Conservation (phyloP, 306 rosid genomes). For the Prunus mume region DNA sequence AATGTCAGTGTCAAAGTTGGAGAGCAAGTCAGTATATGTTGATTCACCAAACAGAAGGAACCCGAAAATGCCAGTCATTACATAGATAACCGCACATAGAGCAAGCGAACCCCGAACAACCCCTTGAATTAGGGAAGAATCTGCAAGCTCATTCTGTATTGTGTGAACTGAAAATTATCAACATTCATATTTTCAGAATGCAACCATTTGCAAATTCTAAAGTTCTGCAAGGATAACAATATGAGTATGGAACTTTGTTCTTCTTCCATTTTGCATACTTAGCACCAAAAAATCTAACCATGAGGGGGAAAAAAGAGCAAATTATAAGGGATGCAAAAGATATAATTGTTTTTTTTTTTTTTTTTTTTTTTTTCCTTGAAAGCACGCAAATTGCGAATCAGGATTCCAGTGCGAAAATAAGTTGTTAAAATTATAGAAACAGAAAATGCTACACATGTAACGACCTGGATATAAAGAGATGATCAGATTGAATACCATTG, state of each 20-base stretch:
- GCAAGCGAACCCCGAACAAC: slow-evolving; percentile 32
- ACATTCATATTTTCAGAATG: not conserved
- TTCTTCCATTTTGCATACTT: not conserved
- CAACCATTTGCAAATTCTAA: not conserved
- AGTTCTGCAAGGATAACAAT: not conserved
- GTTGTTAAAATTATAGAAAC: not conserved
- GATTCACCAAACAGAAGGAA: slow-evolving; percentile 41
- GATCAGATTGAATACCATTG: slow-evolving; percentile 30
- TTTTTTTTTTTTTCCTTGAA: no score
- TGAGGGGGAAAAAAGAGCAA: not conserved
- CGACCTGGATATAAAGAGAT: not conserved
- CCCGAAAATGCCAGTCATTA: slow-evolving; percentile 41
- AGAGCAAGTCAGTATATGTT: slow-evolving; percentile 36
- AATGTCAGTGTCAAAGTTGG: slow-evolving; percentile 40
- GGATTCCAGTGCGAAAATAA: no score
- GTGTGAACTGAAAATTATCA: slow-evolving; percentile 38
- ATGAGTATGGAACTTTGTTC: not conserved
- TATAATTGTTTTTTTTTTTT: no score
- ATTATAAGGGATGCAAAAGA: not conserved
- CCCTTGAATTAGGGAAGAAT: slow-evolving; percentile 19
- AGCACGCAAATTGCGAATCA: not conserved
- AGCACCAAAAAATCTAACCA: no score
- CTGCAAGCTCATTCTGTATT: slow-evolving; percentile 39
- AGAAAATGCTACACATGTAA: not conserved
- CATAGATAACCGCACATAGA: slow-evolving; percentile 33